Evolutionary conservation across 1,284 basidiomycete species (phyloP).

Genomic region (Rhodotorula sp.): DNA sequence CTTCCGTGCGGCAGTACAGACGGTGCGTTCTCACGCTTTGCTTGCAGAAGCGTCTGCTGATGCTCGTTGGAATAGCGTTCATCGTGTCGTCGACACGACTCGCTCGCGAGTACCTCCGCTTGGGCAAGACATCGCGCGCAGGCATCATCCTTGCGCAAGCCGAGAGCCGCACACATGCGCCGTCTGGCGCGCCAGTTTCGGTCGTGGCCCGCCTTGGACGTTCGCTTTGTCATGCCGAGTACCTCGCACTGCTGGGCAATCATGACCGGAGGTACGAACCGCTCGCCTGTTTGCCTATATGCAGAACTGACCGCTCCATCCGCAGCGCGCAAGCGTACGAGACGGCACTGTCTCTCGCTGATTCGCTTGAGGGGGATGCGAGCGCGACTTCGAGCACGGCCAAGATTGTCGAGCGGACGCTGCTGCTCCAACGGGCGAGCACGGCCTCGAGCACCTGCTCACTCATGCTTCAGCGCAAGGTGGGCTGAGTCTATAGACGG

Average conservation of each 20-base stretch:
- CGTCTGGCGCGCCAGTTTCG: constrained; percentile 47
- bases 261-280: constrained; percentile 62
- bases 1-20: background rate
- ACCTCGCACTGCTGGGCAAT: constrained; percentile 65
- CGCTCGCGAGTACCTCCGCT: constrained; percentile 70
- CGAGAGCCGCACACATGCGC: constrained; percentile 57
- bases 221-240: constrained; percentile 64
- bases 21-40: constrained; percentile 49
- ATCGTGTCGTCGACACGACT: constrained; percentile 67
- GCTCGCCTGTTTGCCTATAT: constrained; percentile 28
- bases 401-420: constrained; percentile 62
- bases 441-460: constrained; percentile 69
- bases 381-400: constrained; percentile 50
- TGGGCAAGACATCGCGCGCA: constrained; percentile 73
- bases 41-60: background rate
- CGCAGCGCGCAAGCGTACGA: constrained; percentile 55
- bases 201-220: constrained; percentile 58
- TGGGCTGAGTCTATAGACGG: constrained; percentile 45
- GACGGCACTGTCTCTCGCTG: constrained; percentile 60
- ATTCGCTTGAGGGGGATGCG: constrained; percentile 50
- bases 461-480: constrained; percentile 67
- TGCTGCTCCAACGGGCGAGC: constrained; percentile 66
- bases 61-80: constrained; percentile 58
- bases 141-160: constrained; percentile 63
- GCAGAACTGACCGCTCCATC: background rate